A percentile compares a stretch with the other conserved stretches of the same genome.
phyloP scores from a whole-genome alignment of 768 basidiomycete species.

The Suillus alpinus region DNA sequence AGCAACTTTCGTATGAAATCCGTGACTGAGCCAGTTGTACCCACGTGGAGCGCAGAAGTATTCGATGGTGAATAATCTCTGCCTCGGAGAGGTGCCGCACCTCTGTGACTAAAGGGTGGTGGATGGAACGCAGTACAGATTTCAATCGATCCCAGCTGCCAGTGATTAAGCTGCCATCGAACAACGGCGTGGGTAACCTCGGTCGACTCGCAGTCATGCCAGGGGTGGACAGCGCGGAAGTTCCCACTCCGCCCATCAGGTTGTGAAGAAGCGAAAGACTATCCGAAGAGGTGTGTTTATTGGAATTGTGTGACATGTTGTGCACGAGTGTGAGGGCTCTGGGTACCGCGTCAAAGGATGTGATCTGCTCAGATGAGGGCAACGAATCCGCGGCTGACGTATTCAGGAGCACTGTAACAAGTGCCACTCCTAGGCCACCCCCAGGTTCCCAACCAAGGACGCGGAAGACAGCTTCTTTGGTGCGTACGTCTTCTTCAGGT shows the following conservation, averaged over 20 bases:
- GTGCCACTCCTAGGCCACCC: conserved; percentile 40
- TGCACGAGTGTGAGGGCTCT: conserved; percentile 37
- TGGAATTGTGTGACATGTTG: conserved; percentile 33
- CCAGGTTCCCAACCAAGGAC: conserved; percentile 47
- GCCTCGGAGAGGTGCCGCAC: conserved; percentile 35
- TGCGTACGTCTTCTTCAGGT: conserved; percentile 24
- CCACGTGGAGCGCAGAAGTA: conserved; percentile 38
- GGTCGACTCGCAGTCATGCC: neutral
- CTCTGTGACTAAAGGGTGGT: conserved; percentile 17
- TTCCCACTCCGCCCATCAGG: conserved; percentile 30
- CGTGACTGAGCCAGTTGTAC: conserved; percentile 18
- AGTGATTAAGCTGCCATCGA: conserved; percentile 44
- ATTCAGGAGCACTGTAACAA: conserved; percentile 41
- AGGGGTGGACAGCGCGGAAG: neutral
- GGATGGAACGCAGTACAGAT: conserved; percentile 25
- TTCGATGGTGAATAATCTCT: conserved; percentile 36
- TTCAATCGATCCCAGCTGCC: conserved; percentile 19
- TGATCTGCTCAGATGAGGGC: conserved; percentile 1
- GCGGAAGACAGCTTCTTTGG: conserved; percentile 36
- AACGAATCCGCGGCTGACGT: conserved; percentile 1
- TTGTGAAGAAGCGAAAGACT: conserved; percentile 35
- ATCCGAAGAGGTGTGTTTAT: conserved; percentile 27
- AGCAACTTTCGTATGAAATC: conserved; percentile 12
- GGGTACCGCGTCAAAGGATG: conserved; percentile 24
- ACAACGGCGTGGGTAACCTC: conserved; percentile 31